These are phyloP conservation scores for Phytopythium cucurbitacearum DNA, from an alignment of 352 stramenopile genomes.

Conservation along the genomic window DNA sequence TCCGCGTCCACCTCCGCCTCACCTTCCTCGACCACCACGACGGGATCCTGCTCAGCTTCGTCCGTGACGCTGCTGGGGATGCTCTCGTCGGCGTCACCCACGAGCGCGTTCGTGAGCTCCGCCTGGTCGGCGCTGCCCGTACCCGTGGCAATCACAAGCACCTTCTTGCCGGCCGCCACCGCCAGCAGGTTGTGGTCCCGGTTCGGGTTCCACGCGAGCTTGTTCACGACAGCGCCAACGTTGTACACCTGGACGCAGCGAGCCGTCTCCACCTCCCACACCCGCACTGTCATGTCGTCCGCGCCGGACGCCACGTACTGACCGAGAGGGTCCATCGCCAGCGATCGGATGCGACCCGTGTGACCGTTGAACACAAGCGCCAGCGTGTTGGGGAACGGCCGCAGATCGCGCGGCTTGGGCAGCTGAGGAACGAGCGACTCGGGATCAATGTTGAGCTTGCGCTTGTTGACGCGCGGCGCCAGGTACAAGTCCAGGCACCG, in stretches of 20 bases:
- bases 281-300: conserved; percentile 93
- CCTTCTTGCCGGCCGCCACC: conserved; percentile 88
- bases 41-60: conserved; percentile 26
- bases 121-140: conserved; percentile 92
- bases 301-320: conserved; percentile 96
- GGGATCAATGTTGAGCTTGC: conserved; percentile 98
- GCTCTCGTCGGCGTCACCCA: conserved; percentile 79
- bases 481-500: conserved; percentile 99
- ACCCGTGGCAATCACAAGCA: conserved; percentile 92
- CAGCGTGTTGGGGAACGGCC: conserved; percentile 97
- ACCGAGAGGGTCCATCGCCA: conserved; percentile 94
- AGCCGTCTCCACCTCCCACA: conserved; percentile 97
- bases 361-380: conserved; percentile 88
- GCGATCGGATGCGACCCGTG: conserved; percentile 87
- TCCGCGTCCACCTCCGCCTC: conserved; percentile 68
- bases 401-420: conserved; percentile 95
- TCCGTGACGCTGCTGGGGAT: conserved; percentile 53
- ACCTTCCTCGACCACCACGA: conserved; percentile 66
- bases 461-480: conserved; percentile 94
- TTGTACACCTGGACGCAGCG: conserved; percentile 92
- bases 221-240: conserved; percentile 86
- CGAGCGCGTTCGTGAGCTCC: conserved; percentile 93
- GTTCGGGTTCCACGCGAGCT: conserved; percentile 97
- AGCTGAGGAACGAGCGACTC: conserved; percentile 95
- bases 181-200: conserved; percentile 93